Base-by-base conservation (phyloP, 371 early-diverging fungal genomes). In the Furculomyces boomerangus region DNA sequence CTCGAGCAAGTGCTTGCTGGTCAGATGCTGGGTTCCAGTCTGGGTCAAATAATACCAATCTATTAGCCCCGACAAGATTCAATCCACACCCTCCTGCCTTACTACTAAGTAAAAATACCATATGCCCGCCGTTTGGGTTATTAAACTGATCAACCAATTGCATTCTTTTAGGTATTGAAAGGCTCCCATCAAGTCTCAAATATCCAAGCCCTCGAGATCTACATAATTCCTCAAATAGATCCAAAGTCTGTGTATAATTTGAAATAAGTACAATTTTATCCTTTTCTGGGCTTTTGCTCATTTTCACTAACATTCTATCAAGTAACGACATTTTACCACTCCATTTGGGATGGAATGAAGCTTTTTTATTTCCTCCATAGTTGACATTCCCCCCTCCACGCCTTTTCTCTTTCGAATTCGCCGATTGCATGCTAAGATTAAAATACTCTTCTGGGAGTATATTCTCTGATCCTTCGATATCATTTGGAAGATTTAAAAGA, bases 41-140 rank as follows among this genome's bases (percentile, higher is more conserved):
- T 45, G 87, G 87, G 65, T 88, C 98, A 66, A 95, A 95, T 10
- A 98, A 73, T 0, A 96, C 81, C 16, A 98, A 74, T 1, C 97
- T 75, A 63, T 93, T 94, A 26, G 98, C 98, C 1, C 97, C 97
- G 57, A 94, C 89, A 68, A 98, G 68, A 60, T 98, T 98, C 52
- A 98, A 67, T 13, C 98, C 98, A 71, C 96, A 94, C 26, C 98
- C 98, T 65, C 98, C 98, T 0, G 97, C 97, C 66, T 94, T 95
- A 63, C 91, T 91, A 59, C 90, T 89, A 7, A 98, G 70, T 51
- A 98, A 65, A 61, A 98, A 98, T 2, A 96, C 79, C 67, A 95
- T 93, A 46, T 90, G 85, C 8, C 67, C 59, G 29, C 78, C 79
- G 30, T 78, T 73, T 0, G 93, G 93, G 61, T 92, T 80, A 68